Percentiles rank a stretch among this genome's conserved stretches.
These are phyloP conservation scores for Gossypium australe DNA, from an alignment of 345 rosid species.

Conservation along the genomic window DNA sequence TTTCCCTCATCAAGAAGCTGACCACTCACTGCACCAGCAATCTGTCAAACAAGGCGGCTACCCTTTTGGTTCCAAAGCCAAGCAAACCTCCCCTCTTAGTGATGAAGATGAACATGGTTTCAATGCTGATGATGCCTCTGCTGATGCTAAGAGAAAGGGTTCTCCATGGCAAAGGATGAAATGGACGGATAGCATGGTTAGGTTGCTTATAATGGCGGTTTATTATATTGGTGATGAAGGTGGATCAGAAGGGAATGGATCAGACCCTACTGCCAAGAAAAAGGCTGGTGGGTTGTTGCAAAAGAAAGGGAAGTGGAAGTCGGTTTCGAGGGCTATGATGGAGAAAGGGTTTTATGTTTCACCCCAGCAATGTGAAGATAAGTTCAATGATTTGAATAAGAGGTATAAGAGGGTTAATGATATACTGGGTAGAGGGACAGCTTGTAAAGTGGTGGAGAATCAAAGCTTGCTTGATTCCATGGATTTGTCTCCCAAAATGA, in stretches of 20 bases:
- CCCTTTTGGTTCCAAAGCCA: constrained; percentile 40
- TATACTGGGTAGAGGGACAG: constrained; percentile 82
- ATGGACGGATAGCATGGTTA: constrained; percentile 94
- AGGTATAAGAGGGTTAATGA: constrained; percentile 97
- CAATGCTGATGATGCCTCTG: constrained; percentile 43
- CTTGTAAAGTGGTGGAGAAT: constrained; percentile 95
- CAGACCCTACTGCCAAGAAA: constrained; percentile 44
- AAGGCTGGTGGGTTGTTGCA: constrained; percentile 57
- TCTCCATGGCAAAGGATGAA: constrained; percentile 99
- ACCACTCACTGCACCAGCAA: constrained; percentile 35
- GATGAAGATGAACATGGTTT: constrained; percentile 79
- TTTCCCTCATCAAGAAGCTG: constrained; percentile 35
- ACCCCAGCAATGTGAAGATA: constrained; percentile 97
- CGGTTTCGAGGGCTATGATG: constrained; percentile 93
- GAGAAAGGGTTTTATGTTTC: constrained; percentile 93
- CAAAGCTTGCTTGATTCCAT: constrained; percentile 70
- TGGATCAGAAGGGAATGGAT: constrained; percentile 47
- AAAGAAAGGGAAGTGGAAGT: constrained; percentile 99
- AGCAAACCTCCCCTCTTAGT: constrained; percentile 52
- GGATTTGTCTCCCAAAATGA: constrained; percentile 72
- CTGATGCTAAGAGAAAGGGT: constrained; percentile 50
- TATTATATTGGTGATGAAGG: constrained; percentile 89
- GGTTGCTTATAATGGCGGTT: constrained; percentile 80
- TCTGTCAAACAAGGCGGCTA: constrained; percentile 32
- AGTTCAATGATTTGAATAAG: constrained; percentile 93